Evolutionary conservation across 345 rosid genomes (phyloP), one percentile per base, ranked within the genome.

Genomic region (Garcia nutans): DNA sequence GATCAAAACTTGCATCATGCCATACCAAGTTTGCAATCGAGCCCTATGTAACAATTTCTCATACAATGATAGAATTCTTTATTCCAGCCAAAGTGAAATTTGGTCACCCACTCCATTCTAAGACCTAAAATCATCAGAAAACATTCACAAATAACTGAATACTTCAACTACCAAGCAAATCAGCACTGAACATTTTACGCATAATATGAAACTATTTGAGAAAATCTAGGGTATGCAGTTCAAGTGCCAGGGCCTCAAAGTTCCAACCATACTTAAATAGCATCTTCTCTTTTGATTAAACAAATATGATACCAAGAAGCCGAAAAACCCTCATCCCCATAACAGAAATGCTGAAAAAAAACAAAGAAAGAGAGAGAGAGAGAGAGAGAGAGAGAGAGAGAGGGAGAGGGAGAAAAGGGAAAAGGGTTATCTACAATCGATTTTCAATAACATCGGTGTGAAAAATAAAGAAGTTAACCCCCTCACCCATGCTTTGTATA

Each of bases 361-460:
- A 64, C 33, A 64, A 33, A 24, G 1, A 50, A 22, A 31, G 3
- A 31, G 3, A 31, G 3, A 31, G 3, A 31, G 37, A 31, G 2
- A 31, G 37, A 31, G 1, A n/a, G n/a, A n/a, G 37, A 3, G 41
- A 33, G 6, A 33, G 3, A 33, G 4, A 33, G 37, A 33, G 37
- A 3, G 37, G n/a, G n/a, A n/a, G n/a, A n/a, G n/a, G n/a, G 37
- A 33, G 28, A 6, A 50, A 17, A 26, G 2, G 15, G 10, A 68
- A 70, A 58, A 15, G 17, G 62, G 28, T 41, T 61, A 42, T 41
- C 65, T 56, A 75, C 24, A 57, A 55, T 58, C 45, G 70, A 19
- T 61, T 63, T 31, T n/a, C 22, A 49, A 74, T 19, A 52, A 52
- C 61, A 57, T 57, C 65, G 12, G 78, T 68, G 22, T 56, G 57